phyloP scores from a whole-genome alignment of 768 basidiomycete genomes.

The Podaxis sp. region DNA sequence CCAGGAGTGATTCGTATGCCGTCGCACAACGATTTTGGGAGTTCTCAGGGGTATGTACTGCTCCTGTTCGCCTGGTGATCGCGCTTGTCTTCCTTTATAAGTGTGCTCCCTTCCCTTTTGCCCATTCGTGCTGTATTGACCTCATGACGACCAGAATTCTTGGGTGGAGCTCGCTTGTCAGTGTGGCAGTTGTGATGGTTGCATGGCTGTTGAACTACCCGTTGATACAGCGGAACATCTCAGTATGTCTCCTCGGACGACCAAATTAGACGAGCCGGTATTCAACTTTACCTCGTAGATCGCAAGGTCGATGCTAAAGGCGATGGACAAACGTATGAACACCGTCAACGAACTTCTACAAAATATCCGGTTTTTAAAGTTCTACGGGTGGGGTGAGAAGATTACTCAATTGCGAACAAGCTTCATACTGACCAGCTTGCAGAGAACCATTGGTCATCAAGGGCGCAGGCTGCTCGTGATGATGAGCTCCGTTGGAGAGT shows the following conservation, averaged over 20 bases:
- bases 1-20: slow-evolving; percentile 66
- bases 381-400: slow-evolving; percentile 67
- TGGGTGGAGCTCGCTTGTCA: slow-evolving; percentile 75
- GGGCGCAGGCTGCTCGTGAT: slow-evolving; percentile 49
- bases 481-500: slow-evolving; percentile 65
- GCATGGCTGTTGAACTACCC: slow-evolving; percentile 65
- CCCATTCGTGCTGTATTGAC: background rate
- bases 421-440: slow-evolving; percentile 1
- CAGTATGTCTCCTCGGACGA: slow-evolving; percentile 31
- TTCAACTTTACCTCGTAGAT: slow-evolving; percentile 34
- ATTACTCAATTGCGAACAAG: background rate
- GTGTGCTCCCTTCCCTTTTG: slow-evolving; percentile 31
- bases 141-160: slow-evolving; percentile 44
- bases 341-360: slow-evolving; percentile 74
- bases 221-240: slow-evolving; percentile 61
- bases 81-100: slow-evolving; percentile 69
- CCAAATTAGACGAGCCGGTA: background rate
- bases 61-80: slow-evolving; percentile 61
- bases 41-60: slow-evolving; percentile 57
- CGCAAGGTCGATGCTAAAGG: slow-evolving; percentile 53
- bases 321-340: slow-evolving; percentile 65
- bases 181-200: slow-evolving; percentile 59
- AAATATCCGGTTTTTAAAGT: slow-evolving; percentile 69
- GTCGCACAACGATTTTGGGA: slow-evolving; percentile 73
- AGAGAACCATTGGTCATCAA: slow-evolving; percentile 60